Conservation (phyloP, 2,329 filamentous ascomycete species). For the Exophiala lecanii-corni region DNA sequence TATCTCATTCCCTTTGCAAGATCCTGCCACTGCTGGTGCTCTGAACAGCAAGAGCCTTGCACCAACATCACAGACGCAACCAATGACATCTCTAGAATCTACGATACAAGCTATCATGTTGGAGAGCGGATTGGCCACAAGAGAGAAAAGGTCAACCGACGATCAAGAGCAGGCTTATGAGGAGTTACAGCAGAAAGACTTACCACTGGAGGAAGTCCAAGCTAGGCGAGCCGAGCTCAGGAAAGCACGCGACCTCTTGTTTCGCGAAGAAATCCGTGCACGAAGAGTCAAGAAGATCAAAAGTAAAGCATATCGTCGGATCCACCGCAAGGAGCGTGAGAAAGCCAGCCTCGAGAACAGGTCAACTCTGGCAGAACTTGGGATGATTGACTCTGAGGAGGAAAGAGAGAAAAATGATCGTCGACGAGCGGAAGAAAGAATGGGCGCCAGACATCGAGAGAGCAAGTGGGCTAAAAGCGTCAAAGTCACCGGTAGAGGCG, state of each 20-base stretch:
- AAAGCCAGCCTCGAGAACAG: constrained; percentile 13
- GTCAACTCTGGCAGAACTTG: constrained; percentile 50
- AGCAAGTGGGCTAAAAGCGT: constrained; percentile 90
- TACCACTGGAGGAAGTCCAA: constrained; percentile 68
- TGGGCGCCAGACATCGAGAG: constrained; percentile 78
- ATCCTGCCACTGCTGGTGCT: constrained; percentile 60
- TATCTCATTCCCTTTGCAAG: constrained; percentile 77
- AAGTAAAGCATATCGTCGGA: constrained; percentile 87
- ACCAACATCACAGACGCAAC: constrained; percentile 52
- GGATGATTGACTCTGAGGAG: constrained; percentile 58
- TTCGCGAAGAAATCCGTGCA: constrained; percentile 79
- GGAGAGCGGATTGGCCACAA: constrained; percentile 69
- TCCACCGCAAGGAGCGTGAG: constrained; percentile 64
- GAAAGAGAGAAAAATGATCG: constrained; percentile 66
- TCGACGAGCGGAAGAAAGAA: constrained; percentile 73
- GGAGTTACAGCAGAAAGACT: constrained; percentile 64
- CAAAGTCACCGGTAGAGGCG: constrained; percentile 70
- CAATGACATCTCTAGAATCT: constrained; percentile 75
- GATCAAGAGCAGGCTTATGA: constrained; percentile 65
- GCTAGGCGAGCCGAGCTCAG: constrained; percentile 70
- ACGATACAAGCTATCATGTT: constrained; percentile 85
- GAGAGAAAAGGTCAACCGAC: constrained; percentile 57
- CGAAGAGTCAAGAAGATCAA: constrained; percentile 99
- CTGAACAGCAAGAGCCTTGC: constrained; percentile 62
- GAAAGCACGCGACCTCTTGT: constrained; percentile 75